A percentile compares a stretch with the other conserved stretches of the same genome.
Conservation (phyloP, 2,329 filamentous ascomycete species). For the Teratosphaeria nubilosa region DNA sequence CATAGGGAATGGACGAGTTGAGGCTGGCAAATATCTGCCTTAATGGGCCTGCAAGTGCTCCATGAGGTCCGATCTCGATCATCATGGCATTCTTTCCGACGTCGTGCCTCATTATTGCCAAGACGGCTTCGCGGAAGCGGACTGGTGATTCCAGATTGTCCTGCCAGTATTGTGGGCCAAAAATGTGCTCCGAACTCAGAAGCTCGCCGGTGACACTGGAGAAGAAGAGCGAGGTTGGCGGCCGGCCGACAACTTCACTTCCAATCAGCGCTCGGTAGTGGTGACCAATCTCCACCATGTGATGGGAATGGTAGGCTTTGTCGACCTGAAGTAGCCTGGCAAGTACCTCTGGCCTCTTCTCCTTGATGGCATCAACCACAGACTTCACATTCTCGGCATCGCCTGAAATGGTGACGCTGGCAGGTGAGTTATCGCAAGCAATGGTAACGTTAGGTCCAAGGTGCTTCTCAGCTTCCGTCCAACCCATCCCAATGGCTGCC, state of each 20-base stretch:
- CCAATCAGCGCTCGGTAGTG: conserved; percentile 5
- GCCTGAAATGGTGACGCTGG: conserved; percentile 37
- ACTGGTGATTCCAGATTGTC: conserved; percentile 38
- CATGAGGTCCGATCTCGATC: not conserved
- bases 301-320: conserved; percentile 35
- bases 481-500: not conserved
- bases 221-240: conserved; percentile 1
- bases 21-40: not conserved
- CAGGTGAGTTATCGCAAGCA: conserved; percentile 29
- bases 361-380: conserved; percentile 21
- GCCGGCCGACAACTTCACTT: not conserved
- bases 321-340: conserved; percentile 30
- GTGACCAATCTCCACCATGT: conserved; percentile 12
- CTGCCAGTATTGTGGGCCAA: conserved; percentile 31
- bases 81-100: not conserved
- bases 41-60: not conserved
- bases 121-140: conserved; percentile 32
- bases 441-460: not conserved
- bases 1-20: not conserved
- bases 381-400: conserved; percentile 28
- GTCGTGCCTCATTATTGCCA: not conserved
- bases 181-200: conserved; percentile 4
- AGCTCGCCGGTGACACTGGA: conserved; percentile 4
- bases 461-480: not conserved
- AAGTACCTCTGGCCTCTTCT: conserved; percentile 26